Evolutionary conservation across 2,329 filamentous ascomycete genomes (phyloP).

Genomic region (Colletotrichum viniferum): DNA sequence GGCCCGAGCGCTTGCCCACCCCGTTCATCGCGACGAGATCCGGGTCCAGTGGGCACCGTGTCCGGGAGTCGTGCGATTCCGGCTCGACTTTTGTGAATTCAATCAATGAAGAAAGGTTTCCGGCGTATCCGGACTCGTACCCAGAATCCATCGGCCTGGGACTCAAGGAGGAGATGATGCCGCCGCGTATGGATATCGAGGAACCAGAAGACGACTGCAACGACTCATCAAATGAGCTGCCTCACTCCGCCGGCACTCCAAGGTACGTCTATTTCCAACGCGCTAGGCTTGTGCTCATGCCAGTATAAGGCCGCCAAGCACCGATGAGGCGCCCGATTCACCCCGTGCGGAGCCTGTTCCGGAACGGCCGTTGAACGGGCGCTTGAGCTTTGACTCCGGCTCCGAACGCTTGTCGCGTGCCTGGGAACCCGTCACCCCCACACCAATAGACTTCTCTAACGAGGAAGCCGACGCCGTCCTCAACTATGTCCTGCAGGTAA

Average conservation of each 20-base stretch:
- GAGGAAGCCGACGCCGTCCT: slow-evolving; percentile 40
- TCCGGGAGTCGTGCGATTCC: slow-evolving; percentile 33
- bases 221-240: not conserved
- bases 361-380: not conserved
- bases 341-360: not conserved
- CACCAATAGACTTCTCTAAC: slow-evolving; percentile 32
- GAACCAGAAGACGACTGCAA: slow-evolving; percentile 1
- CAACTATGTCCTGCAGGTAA: slow-evolving; percentile 39
- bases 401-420: slow-evolving; percentile 15
- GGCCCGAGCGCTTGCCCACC: slow-evolving; percentile 9
- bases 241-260: slow-evolving; percentile 7
- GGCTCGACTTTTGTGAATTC: slow-evolving; percentile 39
- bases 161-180: slow-evolving; percentile 33
- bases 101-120: slow-evolving; percentile 13
- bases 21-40: slow-evolving; percentile 7
- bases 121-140: slow-evolving; percentile 10
- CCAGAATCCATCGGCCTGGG: not conserved
- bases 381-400: slow-evolving; percentile 22
- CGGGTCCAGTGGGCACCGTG: slow-evolving; percentile 4
- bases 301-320: not conserved
- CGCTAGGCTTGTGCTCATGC: not conserved
- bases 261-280: not conserved
- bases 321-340: not conserved
- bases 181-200: slow-evolving; percentile 27
- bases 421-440: slow-evolving; percentile 23